Evolutionary conservation across 2,329 filamentous ascomycete species (phyloP), one percentile per base, ranked within the genome.

Genomic region (Stagonosporopsis cucurbitacearum): DNA sequence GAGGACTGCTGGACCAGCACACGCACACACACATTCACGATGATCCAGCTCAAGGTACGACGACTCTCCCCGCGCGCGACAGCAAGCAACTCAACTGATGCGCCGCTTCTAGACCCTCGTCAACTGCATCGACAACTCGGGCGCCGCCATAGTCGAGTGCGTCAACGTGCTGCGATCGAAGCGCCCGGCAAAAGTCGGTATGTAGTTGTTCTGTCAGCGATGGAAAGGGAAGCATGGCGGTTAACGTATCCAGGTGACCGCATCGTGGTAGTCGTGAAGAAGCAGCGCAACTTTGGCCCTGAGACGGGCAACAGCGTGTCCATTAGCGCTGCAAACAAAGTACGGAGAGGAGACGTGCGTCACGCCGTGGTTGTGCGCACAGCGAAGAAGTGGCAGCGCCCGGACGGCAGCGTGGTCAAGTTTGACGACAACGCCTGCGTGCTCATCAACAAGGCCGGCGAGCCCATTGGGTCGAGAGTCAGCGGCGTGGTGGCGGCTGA

Each of bases 111-210:
- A 81, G 95, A 90, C 93, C 75, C 92, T 99, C 86, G 86, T 99
- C 71, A 97, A 95, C 81, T 98, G 95, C 88, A 98, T 99, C 86
- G 95, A 99, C 88, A 99, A 97, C 83, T 98, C 95, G 64, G 95
- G 95, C 75, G 95, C 95, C 67, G 93, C 95, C 70, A 84, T 99
- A 66, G 95, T 98, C 80, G 95, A 99, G 82, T 99, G 95, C 81
- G 91, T 90, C 76, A 89, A 94, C 75, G 90, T 98, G 61, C 82
- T 99, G 71, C 91, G 91, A 73, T 95, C 94, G 81, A 96, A 97
- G 81, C 83, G 87, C 66, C 86, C 88, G 71, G 95, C 94, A 57
- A 89, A 88, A 72, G 93, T 99, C 72, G 95, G 93, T 96, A 84
- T 70, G 84, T 70, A 32, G 20, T n/a, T 19, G n/a, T 12, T 4